Evolutionary conservation across 495 filamentous ascomycete species (phyloP), one percentile per base, ranked within the genome.

Genomic region (Tuber calosporum): DNA sequence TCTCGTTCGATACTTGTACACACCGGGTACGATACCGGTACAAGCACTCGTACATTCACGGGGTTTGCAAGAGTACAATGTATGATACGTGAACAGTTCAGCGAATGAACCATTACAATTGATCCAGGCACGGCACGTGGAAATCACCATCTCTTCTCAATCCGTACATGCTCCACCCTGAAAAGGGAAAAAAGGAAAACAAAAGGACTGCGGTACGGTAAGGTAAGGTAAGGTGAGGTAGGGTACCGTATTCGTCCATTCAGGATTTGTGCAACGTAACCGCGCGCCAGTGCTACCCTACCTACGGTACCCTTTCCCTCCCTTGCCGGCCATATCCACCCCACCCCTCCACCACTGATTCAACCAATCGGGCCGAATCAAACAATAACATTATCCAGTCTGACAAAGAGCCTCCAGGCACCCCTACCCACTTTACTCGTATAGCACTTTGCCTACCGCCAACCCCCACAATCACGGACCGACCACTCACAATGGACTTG

Each of bases 71-170:
- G 8, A 26, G 2, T 20, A n/a, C n/a, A n/a, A n/a, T n/a, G n/a
- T 53, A n/a, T 2, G 6, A n/a, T 53, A 22, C 38, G 7, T 48
- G n/a, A n/a, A 20, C 45, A n/a, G 53, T 30, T n/a, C n/a, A 62
- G 53, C 53, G 53, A 62, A 62, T 62, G 53, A 62, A 17, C 1
- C 53, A 30, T 62, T 11, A 62, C 1, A n/a, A 30, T 62, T 11
- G 30, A 62, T 62, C 53, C 53, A 62, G 53, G 53, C 53, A 62
- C 53, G 53, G 53, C 53, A 62, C 53, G 53, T 62, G 53, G 53
- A 62, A 62, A 62, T 8, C 48, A 39, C 38, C 38, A 39, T 8
- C 38, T 39, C 38, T 39, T 40, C 39, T 40, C 39, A 40, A 40
- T 40, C 8, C 39, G 11, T 40, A n/a, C 39, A 40, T 40, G n/a